Conservation (phyloP, 1,139 yeast species). For the Kurtzmaniella natalensis region DNA sequence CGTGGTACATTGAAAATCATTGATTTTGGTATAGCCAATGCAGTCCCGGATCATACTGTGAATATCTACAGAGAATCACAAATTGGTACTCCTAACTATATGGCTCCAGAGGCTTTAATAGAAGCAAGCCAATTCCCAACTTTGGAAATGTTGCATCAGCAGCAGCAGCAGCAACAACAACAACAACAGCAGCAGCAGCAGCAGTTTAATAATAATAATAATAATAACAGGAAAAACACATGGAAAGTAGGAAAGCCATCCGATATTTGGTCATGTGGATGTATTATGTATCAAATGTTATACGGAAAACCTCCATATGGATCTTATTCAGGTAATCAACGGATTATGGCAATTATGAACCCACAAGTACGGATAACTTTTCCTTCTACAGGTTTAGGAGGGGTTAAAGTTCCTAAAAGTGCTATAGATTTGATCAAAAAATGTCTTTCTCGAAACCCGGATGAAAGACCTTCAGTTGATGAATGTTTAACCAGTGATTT, state of each 20-base stretch:
- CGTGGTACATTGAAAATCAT: conserved; percentile 81
- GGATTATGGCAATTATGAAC: conserved; percentile 81
- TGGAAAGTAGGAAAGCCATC: conserved; percentile 96
- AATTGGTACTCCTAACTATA: conserved; percentile 93
- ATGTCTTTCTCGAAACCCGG: conserved; percentile 73
- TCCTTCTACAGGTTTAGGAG: conserved; percentile 61
- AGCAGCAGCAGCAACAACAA: too few species aligned
- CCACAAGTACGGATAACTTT: conserved; percentile 76
- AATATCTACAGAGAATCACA: conserved; percentile 88
- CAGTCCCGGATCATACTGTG: conserved; percentile 88
- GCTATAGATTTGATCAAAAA: conserved; percentile 69
- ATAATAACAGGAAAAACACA: conserved; percentile 32
- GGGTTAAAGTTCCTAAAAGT: conserved; percentile 60
- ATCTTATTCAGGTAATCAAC: conserved; percentile 68
- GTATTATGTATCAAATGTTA: conserved; percentile 92
- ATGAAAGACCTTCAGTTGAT: conserved; percentile 59
- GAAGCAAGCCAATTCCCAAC: conserved; percentile 48
- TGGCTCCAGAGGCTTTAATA: conserved; percentile 94
- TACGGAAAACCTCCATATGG: conserved; percentile 94
- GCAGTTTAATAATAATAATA: conserved; percentile 1
- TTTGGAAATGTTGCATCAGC: conserved; percentile 10
- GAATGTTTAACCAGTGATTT: conserved; percentile 57
- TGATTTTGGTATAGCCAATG: conserved; percentile 95
- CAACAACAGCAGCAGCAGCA: too few species aligned
- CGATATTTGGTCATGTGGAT: conserved; percentile 98